A percentile compares a stretch with the other conserved stretches of the same genome.
phyloP scores from a whole-genome alignment of 2,329 filamentous ascomycete genomes.

The Aspergillus sp. region DNA sequence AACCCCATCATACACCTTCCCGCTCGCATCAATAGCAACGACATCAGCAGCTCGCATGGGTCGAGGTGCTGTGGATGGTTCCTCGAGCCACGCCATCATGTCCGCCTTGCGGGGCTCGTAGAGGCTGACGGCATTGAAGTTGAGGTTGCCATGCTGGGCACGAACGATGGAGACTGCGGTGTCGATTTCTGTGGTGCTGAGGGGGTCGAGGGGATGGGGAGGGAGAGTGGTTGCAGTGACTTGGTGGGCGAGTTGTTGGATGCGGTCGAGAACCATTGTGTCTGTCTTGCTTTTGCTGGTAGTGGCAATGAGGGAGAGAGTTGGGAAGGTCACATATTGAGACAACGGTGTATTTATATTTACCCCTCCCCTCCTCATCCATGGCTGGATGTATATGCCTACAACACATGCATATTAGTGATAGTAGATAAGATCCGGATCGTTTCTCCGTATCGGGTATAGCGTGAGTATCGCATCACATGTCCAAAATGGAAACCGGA shows the following conservation, averaged over 20 bases:
- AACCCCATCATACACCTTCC: conserved; percentile 74
- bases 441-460: conserved; percentile 49
- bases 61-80: conserved; percentile 53
- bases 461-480: conserved; percentile 9
- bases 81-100: conserved; percentile 71
- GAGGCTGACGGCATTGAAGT: conserved; percentile 81
- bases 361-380: not conserved
- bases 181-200: conserved; percentile 66
- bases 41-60: conserved; percentile 72
- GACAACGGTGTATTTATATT: conserved; percentile 1
- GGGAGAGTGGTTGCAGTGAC: conserved; percentile 49
- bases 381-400: not conserved
- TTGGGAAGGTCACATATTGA: not conserved
- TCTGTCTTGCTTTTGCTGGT: not conserved
- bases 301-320: not conserved
- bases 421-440: conserved; percentile 44
- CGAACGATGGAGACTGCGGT: conserved; percentile 61
- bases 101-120: conserved; percentile 79
- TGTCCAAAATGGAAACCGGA: conserved; percentile 13
- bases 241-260: conserved; percentile 58
- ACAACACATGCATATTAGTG: conserved; percentile 5
- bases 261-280: conserved; percentile 54
- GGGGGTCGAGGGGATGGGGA: conserved; percentile 71
- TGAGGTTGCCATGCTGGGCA: conserved; percentile 62
- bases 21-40: conserved; percentile 70